Evolutionary conservation across 306 rosid species (phyloP), one percentile per base, ranked within the genome.

Genomic region (Cicer cuneatum): DNA sequence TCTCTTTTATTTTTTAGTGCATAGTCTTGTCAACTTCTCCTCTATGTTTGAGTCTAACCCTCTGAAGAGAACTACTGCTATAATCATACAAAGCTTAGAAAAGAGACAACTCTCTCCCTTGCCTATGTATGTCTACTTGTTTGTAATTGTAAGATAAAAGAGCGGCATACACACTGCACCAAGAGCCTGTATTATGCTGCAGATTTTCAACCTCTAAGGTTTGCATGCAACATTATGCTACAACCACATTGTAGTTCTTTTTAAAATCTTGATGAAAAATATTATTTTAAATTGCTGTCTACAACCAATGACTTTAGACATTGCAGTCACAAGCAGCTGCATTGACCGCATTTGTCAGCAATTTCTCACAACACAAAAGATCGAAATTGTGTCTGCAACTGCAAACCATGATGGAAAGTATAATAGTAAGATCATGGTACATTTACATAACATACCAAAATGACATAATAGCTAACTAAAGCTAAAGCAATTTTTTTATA

Each of bases 1-100:
- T 29, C 35, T 29, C 3, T 3, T 3, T 29, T 29, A 1, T 24
- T 29, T 29, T 29, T 29, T 3, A 29, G 35, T 29, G 38, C 80
- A 42, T 14, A 35, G 74, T 73, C 49, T 73, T 41, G 83, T 77
- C 81, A 83, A 58, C 76, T 69, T 71, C 68, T 65, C 77, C 80
- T 68, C 61, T 61, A 18, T 52, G 29, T 46, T 65, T 46, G 14
- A 77, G 45, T 71, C 71, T 51, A 33, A 39, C 46, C 21, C 15
- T 56, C 63, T 59, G 0, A 40, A 45, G 39, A 80, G 16, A 3
- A 45, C 37, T 54, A 24, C 35, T 29, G 35, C 35, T 29, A 48
- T 48, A 48, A 48, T 73, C 52, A 37, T 10, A 21, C 38, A 46
- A 38, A 13, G 63, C 64, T 62, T 16, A 61, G n/a, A 46, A n/a